Base-by-base conservation (phyloP, 768 basidiomycete genomes). In the Coprinopsis sp. region DNA sequence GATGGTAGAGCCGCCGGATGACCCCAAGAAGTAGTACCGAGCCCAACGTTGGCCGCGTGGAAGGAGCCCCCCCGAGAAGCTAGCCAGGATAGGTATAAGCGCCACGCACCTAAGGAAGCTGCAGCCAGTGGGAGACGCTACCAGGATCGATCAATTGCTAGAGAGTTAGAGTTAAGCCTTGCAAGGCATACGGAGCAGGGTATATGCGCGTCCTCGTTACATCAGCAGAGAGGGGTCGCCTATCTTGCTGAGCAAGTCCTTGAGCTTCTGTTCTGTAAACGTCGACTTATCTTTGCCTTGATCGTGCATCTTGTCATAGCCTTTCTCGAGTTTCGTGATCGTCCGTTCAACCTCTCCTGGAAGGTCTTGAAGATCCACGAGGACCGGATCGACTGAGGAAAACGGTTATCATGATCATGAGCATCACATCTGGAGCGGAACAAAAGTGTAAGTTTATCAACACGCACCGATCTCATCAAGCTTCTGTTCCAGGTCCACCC, bases 281-380 rank as follows among this genome's bases (percentile, higher is more conserved):
- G 8, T 18, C 10, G 55, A 23, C 8, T 55, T 37, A 23, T 58
- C 58, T 22, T 51, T 52, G 37, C 57, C 57, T 25, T 65, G 65
- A 37, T 69, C 70, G 29, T 69, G 67, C 6, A 76, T 53, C 12
- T 58, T 59, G 50, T 74, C 79, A 50, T 66, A 64, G 48, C 74
- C 73, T 60, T 78, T 81, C 51, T 87, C 83, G 6, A 80, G 63
- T 11, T 57, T 60, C 2, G 69, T 62, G 39, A 83, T 74, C 6
- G 69, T 69, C 33, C 70, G 70, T 54, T 85, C 84, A 25, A 78
- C 60, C 36, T 72, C 70, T 24, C 57, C 67, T 4, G 81, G 79
- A n/a, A 76, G 55, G 18, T 65, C 70, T 50, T 72, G 67, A 25
- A 79, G 52, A 21, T 59, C 57, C 21, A 65, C 66, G 16, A 70